Evolutionary conservation across 441 rosid genomes (phyloP).

Genomic region (Arabidopsis hybrid): DNA sequence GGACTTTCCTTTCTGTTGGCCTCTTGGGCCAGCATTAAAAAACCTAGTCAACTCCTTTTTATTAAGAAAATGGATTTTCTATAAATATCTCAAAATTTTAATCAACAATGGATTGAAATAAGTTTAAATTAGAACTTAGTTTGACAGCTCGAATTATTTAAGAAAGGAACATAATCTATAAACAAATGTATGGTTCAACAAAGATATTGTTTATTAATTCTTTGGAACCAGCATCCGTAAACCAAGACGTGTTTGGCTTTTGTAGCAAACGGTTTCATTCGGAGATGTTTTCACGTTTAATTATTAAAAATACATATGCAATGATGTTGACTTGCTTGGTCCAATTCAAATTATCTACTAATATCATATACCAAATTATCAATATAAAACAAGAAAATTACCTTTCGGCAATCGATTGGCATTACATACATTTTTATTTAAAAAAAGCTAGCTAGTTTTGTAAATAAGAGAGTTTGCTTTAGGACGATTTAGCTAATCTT

Average conservation of each 20-base stretch:
- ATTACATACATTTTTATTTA: not conserved
- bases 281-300: conserved; percentile 21
- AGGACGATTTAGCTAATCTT: not conserved
- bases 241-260: conserved; percentile 43
- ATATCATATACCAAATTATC: conserved; percentile 20
- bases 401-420: not conserved
- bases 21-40: not conserved
- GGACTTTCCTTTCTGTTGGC: not conserved
- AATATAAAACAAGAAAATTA: not conserved
- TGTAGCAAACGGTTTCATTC: conserved; percentile 22
- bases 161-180: conserved; percentile 30
- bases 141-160: conserved; percentile 17
- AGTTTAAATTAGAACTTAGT: conserved; percentile 2
- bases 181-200: conserved; percentile 31
- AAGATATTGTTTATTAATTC: conserved; percentile 32
- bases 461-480: conserved; percentile 14
- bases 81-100: not conserved
- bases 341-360: conserved; percentile 13
- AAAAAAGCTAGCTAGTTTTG: conserved; percentile 3
- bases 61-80: not conserved
- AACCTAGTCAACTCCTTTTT: conserved; percentile 14
- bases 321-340: conserved; percentile 39
- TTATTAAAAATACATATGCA: not conserved
- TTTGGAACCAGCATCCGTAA: conserved; percentile 29
- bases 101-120: conserved; percentile 20